Evolutionary conservation across 2,329 filamentous ascomycete species (phyloP).

Genomic region (Alternaria sp.): DNA sequence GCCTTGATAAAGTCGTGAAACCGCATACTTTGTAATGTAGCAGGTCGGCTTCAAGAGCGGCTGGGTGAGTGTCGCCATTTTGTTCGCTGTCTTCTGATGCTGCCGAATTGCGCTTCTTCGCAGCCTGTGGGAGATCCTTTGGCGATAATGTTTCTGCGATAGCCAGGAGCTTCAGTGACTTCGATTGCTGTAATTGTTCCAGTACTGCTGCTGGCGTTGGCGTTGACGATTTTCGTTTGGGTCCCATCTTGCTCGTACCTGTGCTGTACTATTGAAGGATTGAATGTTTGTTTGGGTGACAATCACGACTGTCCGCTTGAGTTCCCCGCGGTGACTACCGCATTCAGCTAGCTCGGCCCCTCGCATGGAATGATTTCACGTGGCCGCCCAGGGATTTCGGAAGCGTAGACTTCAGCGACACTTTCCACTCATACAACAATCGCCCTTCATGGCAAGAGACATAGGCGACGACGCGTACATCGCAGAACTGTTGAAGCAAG

Average conservation of each 20-base stretch:
- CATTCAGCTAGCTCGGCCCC: conserved; percentile 13
- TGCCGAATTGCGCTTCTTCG: conserved; percentile 58
- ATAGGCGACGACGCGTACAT: conserved; percentile 75
- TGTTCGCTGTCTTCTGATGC: conserved; percentile 74
- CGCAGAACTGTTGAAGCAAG: conserved; percentile 77
- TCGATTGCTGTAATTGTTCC: conserved; percentile 64
- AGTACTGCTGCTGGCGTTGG: conserved; percentile 53
- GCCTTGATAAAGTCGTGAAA: background rate
- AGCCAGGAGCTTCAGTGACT: conserved; percentile 74
- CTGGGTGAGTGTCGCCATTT: conserved; percentile 70
- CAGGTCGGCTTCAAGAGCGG: conserved; percentile 82
- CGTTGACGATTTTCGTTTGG: conserved; percentile 34
- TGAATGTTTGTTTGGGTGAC: conserved; percentile 43
- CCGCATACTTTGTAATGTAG: conserved; percentile 76
- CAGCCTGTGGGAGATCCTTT: conserved; percentile 54
- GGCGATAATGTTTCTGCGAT: conserved; percentile 77
- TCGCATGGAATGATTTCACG: conserved; percentile 16
- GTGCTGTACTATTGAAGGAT: conserved; percentile 12
- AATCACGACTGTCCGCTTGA: conserved; percentile 27
- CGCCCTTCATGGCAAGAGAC: conserved; percentile 31
- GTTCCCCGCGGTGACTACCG: conserved; percentile 33
- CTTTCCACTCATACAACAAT: conserved; percentile 1
- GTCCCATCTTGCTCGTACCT: conserved; percentile 33
- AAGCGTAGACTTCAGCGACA: conserved; percentile 1
- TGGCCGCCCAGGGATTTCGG: conserved; percentile 1